phyloP scores from a whole-genome alignment of 108 stramenopile genomes.

The Cyclotella choctawhatcheeana region DNA sequence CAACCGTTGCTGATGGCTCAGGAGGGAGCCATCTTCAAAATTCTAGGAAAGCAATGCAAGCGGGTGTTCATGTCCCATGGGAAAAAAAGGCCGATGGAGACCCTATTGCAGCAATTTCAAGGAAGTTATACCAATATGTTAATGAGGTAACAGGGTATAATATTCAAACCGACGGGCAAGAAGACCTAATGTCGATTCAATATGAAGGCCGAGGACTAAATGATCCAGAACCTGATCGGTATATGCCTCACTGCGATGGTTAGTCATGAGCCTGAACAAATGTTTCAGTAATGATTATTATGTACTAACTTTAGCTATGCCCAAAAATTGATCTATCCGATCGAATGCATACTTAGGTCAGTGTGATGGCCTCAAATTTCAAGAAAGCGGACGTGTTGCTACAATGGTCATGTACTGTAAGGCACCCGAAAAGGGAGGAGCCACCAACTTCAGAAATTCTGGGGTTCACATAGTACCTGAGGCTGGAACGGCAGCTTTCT shows the following conservation, averaged over 20 bases:
- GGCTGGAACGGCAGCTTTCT: slow-evolving; percentile 80
- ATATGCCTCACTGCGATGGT: slow-evolving; percentile 96
- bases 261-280: too few species aligned
- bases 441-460: slow-evolving; percentile 89
- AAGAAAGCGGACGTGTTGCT: slow-evolving; percentile 3
- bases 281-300: too few species aligned
- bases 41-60: slow-evolving; percentile 82
- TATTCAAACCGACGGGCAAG: slow-evolving; percentile 72
- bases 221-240: slow-evolving; percentile 77
- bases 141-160: slow-evolving; percentile 75
- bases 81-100: slow-evolving; percentile 74
- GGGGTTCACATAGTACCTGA: slow-evolving; percentile 79
- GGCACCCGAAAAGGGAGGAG: slow-evolving; percentile 78
- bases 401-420: slow-evolving; percentile 87
- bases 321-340: too few species aligned
- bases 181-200: slow-evolving; percentile 88
- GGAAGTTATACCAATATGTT: slow-evolving; percentile 74
- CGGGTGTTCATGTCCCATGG: slow-evolving; percentile 81
- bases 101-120: slow-evolving; percentile 62
- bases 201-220: slow-evolving; percentile 74
- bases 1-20: slow-evolving; percentile 85
- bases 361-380: slow-evolving; percentile 72
- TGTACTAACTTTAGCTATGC: too few species aligned
- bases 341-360: too few species aligned
- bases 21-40: slow-evolving; percentile 71